Base-by-base conservation (phyloP, 805 yeast species). In the Candida multigemmis region DNA sequence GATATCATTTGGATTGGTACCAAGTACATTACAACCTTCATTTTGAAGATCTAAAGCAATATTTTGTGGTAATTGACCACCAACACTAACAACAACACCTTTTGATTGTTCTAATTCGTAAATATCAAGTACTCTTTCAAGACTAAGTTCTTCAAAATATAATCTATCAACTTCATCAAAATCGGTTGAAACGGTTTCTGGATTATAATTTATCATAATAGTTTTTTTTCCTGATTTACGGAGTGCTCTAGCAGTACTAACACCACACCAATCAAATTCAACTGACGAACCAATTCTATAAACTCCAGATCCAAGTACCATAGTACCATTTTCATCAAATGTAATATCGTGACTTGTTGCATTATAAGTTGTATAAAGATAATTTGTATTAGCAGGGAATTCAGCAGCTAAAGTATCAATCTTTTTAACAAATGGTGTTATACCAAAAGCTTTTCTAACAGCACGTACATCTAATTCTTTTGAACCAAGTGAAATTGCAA, bases 251-350 rank as follows among this genome's bases (percentile, higher is more conserved):
- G 94, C 96, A 32, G 98, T 82, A 38, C 91, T 74, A 37, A 89
- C 98, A 30, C 97, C 98, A 70, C 98, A 89, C 98, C 98, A 89
- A 59, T 89, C 98, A 48, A 89, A 89, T 64, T 91, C 98, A 30
- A 89, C 98, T 17, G 96, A 86, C 2, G 96, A 87, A 33, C 98
- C 98, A 55, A 89, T 89, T 60, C 98, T 76, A 73, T 89, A 89
- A 27, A 91, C 98, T 66, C 98, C 97, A n/a, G 96, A 86, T 29
- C 97, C 98, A 44, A 89, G 69, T 21, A 89, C 97, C 74, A 91
- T 65, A 35, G 91, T 80, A 49, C 97, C 97, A 40, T 82, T 70
- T 33, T 89, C 97, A 45, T 80, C 73, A 50, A 89, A 91, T 23
- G 65, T 71, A 25, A 89, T 78, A 56, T 89, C 98, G 40, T 77